Conservation (phyloP, 352 stramenopile genomes). For the Pythium biforme region DNA sequence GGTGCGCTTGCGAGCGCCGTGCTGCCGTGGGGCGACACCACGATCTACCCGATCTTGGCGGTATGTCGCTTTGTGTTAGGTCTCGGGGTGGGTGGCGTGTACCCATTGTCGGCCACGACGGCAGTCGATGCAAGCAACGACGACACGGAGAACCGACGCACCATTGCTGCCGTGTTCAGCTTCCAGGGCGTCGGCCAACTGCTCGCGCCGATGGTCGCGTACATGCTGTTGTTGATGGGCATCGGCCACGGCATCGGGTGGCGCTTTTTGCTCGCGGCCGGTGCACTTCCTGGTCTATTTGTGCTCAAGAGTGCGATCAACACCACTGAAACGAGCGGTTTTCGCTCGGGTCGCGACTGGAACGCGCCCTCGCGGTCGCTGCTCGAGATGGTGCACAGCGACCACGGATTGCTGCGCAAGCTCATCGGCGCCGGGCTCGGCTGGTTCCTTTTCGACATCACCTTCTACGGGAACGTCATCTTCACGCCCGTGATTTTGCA, state of each 20-base stretch:
- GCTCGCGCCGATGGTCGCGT: constrained; percentile 55
- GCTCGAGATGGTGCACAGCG: constrained; percentile 32
- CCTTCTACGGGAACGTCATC: constrained; percentile 89
- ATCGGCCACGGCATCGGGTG: constrained; percentile 39
- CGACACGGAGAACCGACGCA: constrained; percentile 56
- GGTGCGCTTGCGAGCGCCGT: constrained; percentile 56
- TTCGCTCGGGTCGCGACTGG: constrained; percentile 7
- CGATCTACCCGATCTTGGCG: constrained; percentile 65
- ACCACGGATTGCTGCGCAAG: constrained; percentile 40
- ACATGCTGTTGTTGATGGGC: constrained; percentile 48
- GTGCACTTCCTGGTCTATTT: constrained; percentile 57
- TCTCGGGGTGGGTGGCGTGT: constrained; percentile 78
- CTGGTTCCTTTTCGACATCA: constrained; percentile 93
- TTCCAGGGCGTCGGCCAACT: constrained; percentile 67
- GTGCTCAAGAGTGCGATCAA: constrained; percentile 55
- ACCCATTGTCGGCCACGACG: constrained; percentile 76
- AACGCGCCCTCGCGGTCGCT: constrained; percentile 22
- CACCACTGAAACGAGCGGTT: constrained; percentile 33
- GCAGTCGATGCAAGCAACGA: constrained; percentile 52
- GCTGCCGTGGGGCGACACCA: constrained; percentile 49
- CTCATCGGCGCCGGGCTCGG: constrained; percentile 77
- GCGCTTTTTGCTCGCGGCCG: constrained; percentile 52
- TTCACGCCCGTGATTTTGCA: constrained; percentile 85
- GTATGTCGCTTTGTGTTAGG: constrained; percentile 71
- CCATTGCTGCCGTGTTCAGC: constrained; percentile 62